A percentile compares a stretch with the other conserved stretches of the same genome.
Evolutionary conservation across 208 protist genomes (phyloP).

Genomic region (Leptomonas seymouri): DNA sequence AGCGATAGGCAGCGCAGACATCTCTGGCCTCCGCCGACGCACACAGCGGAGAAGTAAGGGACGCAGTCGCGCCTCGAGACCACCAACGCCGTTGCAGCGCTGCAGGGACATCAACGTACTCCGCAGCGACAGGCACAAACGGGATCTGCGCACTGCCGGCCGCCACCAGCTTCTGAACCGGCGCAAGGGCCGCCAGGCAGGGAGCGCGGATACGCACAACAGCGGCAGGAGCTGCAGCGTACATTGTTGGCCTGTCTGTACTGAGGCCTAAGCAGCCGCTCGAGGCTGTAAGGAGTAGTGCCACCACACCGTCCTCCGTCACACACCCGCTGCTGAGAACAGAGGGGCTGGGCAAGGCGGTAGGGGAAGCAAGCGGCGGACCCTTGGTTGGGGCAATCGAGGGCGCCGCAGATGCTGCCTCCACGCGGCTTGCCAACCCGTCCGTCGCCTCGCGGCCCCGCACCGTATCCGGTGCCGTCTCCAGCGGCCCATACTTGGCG

Average conservation of each 20-base stretch:
- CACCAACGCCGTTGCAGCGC: conserved; percentile 24
- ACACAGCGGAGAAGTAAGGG: neutral
- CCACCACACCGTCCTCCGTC: conserved; percentile 32
- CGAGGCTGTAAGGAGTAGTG: conserved; percentile 25
- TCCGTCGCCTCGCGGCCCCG: neutral
- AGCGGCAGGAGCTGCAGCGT: conserved; percentile 5
- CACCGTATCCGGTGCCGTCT: neutral
- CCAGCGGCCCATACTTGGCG: conserved; percentile 56
- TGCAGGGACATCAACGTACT: conserved; percentile 25
- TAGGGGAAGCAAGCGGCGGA: neutral
- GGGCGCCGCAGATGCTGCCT: neutral
- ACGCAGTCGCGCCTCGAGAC: neutral
- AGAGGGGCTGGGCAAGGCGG: neutral
- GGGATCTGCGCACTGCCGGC: conserved; percentile 39
- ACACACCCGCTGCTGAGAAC: conserved; percentile 29
- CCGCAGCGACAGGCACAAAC: conserved; percentile 22
- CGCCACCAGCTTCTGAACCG: conserved; percentile 36
- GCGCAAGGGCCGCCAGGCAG: conserved; percentile 49
- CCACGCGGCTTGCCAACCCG: too few relatives aligned
- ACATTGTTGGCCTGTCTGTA: neutral
- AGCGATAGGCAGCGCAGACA: conserved; percentile 8
- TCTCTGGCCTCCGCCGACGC: neutral
- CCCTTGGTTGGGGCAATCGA: neutral
- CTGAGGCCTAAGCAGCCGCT: neutral
- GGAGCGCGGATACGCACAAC: conserved; percentile 26